These are phyloP conservation scores for Rhodotorula sp. DNA, from an alignment of 1,284 basidiomycete genomes.

Conservation along the genomic window DNA sequence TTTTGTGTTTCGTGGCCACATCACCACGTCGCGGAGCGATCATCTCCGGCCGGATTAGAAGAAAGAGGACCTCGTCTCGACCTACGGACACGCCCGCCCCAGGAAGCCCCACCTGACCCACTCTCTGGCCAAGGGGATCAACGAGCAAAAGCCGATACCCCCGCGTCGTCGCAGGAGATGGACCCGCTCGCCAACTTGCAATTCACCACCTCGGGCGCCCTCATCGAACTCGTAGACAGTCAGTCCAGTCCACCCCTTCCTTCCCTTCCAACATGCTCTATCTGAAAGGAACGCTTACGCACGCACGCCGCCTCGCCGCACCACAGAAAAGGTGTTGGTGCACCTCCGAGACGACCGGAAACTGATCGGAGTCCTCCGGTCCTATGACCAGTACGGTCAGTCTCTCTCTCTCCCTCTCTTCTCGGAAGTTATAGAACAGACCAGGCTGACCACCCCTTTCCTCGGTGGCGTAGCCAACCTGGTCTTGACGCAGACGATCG, in stretches of 20 bases:
- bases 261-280: too few species aligned
- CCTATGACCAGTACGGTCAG: slow-evolving; percentile 98
- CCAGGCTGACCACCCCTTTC: neutral
- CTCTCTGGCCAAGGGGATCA: too few species aligned
- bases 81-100: too few species aligned
- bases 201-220: slow-evolving; percentile 92
- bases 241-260: slow-evolving; percentile 62
- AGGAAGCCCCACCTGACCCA: too few species aligned
- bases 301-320: neutral
- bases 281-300: neutral
- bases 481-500: slow-evolving; percentile 54
- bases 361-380: slow-evolving; percentile 89
- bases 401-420: slow-evolving; percentile 1
- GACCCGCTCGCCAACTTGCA: slow-evolving; percentile 50
- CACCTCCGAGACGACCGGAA: slow-evolving; percentile 94
- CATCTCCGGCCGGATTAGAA: too few species aligned
- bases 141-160: too few species aligned
- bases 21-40: too few species aligned
- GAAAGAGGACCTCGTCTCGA: too few species aligned
- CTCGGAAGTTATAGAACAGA: neutral
- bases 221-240: slow-evolving; percentile 98
- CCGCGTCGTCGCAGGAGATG: slow-evolving; percentile 28
- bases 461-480: slow-evolving; percentile 45
- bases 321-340: slow-evolving; percentile 93
- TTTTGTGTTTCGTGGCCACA: too few species aligned